Evolutionary conservation across 441 rosid genomes (phyloP), one percentile per base, ranked within the genome.

Genomic region (Mallotus japonicus): DNA sequence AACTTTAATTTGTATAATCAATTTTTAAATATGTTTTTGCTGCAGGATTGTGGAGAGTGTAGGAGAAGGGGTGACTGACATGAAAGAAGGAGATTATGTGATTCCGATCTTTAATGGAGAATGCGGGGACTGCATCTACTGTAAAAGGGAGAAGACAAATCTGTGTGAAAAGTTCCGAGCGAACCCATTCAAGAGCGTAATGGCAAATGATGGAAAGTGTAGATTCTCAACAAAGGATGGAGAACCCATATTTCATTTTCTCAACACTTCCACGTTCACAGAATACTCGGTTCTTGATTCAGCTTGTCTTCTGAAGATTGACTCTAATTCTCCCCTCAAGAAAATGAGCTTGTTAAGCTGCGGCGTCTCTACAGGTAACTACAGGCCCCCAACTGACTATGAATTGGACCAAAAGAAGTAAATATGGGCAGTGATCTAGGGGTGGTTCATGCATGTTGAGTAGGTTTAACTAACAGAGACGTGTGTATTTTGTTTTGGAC

Each of bases 231-330:
- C 73, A 10, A 73, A 66, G 59, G 85, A 81, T 20, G 77, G 78
- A 8, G 32, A 69, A 34, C 85, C 85, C 34, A 77, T 85, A 6
- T 83, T 51, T 69, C 88, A 85, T 68, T 83, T 85, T 73, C 80
- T 85, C 53, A 85, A 85, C 74, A 78, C 84, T 6, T 85, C 88
- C 64, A 85, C 88, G 34, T 85, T 85, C 76, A 74, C 82, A 1
- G 83, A 85, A 66, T 85, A 81, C 78, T 79, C 88, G 0, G 88
- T 85, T 10, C 50, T 85, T 13, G 86, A 85, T 61, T 79, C 83
- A 8, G 80, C 81, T 22, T 83, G 86, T 6, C 80, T 81, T 46
- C 85, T 79, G 28, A 85, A 79, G 72, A 67, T 85, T 19, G 70
- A 79, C 14, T 69, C 81, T 0, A 6, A 62, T 13, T 60, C 76